phyloP scores from a whole-genome alignment of 176 grass and related monocot genomes.

The Elaeis guineensis region DNA sequence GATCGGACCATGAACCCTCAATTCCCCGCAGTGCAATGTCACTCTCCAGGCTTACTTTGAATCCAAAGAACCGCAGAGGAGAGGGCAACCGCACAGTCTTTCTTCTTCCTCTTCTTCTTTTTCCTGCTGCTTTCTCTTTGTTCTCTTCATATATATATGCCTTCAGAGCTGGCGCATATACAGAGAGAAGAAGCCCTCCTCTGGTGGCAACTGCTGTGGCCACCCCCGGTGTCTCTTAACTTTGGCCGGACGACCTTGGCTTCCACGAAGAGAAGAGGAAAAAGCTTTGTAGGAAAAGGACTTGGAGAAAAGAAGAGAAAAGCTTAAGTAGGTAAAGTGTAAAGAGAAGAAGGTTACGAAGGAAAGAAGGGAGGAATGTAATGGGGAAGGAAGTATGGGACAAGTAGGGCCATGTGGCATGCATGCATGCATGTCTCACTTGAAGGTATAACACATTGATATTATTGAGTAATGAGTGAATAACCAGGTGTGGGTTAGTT shows the following conservation, averaged over 20 bases:
- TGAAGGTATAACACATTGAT: no score
- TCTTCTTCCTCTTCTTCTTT: no score
- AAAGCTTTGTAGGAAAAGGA: neutral
- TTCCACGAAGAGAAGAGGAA: neutral
- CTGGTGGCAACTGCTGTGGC: neutral
- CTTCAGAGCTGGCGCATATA: neutral
- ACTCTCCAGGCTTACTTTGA: neutral
- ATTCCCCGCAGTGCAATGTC: conserved; percentile 51
- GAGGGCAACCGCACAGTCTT: conserved; percentile 18
- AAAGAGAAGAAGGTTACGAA: neutral
- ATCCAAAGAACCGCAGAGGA: conserved; percentile 10
- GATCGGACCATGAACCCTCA: conserved; percentile 66
- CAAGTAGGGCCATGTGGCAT: neutral
- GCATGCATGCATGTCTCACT: no score
- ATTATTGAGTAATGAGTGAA: no score
- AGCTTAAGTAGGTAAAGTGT: no score
- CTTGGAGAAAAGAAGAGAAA: no score
- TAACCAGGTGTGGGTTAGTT: no score
- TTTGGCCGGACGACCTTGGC: neutral
- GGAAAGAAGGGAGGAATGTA: neutral
- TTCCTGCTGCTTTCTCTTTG: no score
- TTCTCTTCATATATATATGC: neutral
- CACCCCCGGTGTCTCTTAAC: neutral
- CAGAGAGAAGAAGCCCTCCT: neutral
- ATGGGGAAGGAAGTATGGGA: neutral